Percentiles rank a stretch among this genome's conserved stretches.
Evolutionary conservation across 2,329 filamentous ascomycete species (phyloP).

Genomic region (Sporothrix schenckii): DNA sequence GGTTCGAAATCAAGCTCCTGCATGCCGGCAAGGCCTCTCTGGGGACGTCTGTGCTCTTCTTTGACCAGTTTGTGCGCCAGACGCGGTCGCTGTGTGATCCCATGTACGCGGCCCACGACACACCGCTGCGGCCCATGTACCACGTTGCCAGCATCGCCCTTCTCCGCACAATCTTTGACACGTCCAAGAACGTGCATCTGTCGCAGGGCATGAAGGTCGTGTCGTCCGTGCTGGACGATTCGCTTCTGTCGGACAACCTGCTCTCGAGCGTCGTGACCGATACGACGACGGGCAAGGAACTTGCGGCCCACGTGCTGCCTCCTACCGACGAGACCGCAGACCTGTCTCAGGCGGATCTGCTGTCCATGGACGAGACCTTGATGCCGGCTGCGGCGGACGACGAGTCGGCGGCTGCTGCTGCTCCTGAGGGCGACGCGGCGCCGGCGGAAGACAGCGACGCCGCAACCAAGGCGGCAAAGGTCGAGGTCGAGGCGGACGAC

Average conservation of each 20-base stretch:
- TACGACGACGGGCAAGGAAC: neutral
- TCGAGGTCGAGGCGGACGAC: slow-evolving; percentile 47
- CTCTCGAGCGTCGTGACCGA: slow-evolving; percentile 14
- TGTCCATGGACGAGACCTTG: neutral
- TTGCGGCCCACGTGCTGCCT: neutral
- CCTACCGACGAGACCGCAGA: neutral
- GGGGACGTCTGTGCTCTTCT: slow-evolving; percentile 43
- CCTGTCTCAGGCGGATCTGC: neutral
- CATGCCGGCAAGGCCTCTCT: slow-evolving; percentile 54
- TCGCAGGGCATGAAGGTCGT: slow-evolving; percentile 19
- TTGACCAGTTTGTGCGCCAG: slow-evolving; percentile 48
- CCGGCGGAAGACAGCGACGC: neutral
- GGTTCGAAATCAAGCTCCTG: slow-evolving; percentile 56
- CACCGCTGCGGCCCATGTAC: slow-evolving; percentile 47
- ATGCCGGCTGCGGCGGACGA: neutral
- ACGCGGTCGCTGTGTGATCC: slow-evolving; percentile 50
- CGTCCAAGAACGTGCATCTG: slow-evolving; percentile 13
- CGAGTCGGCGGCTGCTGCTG: neutral
- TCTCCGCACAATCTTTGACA: slow-evolving; percentile 42
- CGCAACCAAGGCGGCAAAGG: slow-evolving; percentile 26
- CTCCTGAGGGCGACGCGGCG: neutral
- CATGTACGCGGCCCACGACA: slow-evolving; percentile 47
- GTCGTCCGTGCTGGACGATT: slow-evolving; percentile 16
- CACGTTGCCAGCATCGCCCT: slow-evolving; percentile 49
- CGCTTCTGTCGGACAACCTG: slow-evolving; percentile 7